Evolutionary conservation across 1,139 yeast species (phyloP).

Genomic region (Groenewaldozyma sp.): DNA sequence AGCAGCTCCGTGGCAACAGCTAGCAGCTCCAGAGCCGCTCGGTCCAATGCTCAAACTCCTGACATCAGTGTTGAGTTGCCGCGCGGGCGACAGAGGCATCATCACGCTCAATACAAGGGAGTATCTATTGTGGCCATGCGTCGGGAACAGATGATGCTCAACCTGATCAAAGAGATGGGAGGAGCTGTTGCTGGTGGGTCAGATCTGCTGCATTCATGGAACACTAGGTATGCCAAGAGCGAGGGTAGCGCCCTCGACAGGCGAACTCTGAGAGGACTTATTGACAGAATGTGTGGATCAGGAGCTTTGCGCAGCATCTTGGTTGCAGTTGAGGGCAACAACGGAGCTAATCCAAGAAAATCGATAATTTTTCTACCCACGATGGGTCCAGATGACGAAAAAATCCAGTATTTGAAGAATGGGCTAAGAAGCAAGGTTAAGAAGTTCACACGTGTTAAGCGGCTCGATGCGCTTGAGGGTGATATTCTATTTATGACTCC

Average conservation of each 20-base stretch:
- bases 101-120: no score
- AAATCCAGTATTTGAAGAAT: conserved; percentile 18
- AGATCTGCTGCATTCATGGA: conserved; percentile 18
- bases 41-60: not conserved
- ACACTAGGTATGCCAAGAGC: conserved; percentile 15
- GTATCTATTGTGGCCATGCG: conserved; percentile 28
- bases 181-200: conserved; percentile 29
- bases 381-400: conserved; percentile 15
- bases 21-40: not conserved
- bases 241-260: conserved; percentile 26
- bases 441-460: not conserved
- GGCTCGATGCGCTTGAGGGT: not conserved
- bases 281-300: conserved; percentile 20
- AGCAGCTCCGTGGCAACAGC: no score
- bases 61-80: no score
- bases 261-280: conserved; percentile 25
- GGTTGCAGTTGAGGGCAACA: conserved; percentile 14
- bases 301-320: conserved; percentile 18
- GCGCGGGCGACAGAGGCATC: no score
- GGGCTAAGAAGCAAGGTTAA: not conserved
- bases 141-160: conserved; percentile 25
- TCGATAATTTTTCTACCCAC: conserved; percentile 16
- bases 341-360: conserved; percentile 14
- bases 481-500: not conserved
- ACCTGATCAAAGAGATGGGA: conserved; percentile 24